Conservation (phyloP, 768 basidiomycete genomes). For the Boletus tomentosulus region DNA sequence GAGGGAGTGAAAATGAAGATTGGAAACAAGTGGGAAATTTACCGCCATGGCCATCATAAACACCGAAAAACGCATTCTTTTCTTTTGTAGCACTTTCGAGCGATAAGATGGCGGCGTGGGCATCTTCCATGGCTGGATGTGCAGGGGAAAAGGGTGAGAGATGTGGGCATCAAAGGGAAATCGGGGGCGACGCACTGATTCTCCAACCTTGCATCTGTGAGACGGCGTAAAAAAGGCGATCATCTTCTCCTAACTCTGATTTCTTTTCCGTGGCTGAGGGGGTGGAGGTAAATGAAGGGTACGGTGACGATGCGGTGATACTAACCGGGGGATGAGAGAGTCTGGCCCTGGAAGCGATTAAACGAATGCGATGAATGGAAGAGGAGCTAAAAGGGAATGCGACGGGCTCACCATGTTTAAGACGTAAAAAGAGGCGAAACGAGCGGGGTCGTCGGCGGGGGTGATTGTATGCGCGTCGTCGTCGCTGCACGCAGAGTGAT, state of each 20-base stretch:
- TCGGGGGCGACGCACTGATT: conserved; percentile 66
- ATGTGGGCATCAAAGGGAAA: neutral
- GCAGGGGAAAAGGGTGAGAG: neutral
- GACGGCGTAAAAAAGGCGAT: conserved; percentile 67
- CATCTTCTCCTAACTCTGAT: conserved; percentile 68
- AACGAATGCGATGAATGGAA: conserved; percentile 3
- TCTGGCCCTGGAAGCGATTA: conserved; percentile 64
- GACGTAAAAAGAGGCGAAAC: conserved; percentile 20
- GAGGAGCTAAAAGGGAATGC: conserved; percentile 1
- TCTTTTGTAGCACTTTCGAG: conserved; percentile 50
- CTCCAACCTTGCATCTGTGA: conserved; percentile 99
- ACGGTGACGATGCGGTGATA: conserved; percentile 12
- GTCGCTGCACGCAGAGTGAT: conserved; percentile 9
- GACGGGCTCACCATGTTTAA: conserved; percentile 28
- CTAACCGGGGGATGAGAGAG: conserved; percentile 74
- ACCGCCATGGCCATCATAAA: conserved; percentile 99
- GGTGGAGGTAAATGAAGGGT: conserved; percentile 9
- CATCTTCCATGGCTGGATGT: conserved; percentile 90
- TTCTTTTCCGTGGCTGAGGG: conserved; percentile 74
- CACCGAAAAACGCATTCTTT: conserved; percentile 84
- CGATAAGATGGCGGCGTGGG: conserved; percentile 73
- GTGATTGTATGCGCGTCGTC: conserved; percentile 16
- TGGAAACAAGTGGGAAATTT: conserved; percentile 16
- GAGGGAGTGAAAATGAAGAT: conserved; percentile 1
- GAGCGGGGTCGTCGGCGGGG: conserved; percentile 3